Conservation (phyloP, 1,284 basidiomycete genomes). For the Cutaneotrichosporon daszewskae region DNA sequence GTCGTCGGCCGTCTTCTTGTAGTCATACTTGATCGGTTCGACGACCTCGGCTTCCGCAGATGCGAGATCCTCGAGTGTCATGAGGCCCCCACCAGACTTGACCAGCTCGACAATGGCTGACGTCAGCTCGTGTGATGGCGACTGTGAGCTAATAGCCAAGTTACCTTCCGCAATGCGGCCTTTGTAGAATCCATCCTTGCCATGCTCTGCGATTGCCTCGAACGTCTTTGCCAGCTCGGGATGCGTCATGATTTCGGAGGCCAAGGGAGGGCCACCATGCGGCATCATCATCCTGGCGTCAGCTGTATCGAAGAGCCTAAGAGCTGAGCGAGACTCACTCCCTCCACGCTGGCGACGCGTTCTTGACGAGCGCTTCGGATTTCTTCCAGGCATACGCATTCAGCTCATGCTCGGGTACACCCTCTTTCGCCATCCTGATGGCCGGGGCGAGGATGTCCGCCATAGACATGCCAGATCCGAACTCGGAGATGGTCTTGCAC, state of each 20-base stretch:
- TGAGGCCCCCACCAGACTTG: conserved; percentile 69
- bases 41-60: conserved; percentile 69
- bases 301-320: too few relatives aligned
- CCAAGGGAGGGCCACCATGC: conserved; percentile 47
- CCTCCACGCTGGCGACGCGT: conserved; percentile 69
- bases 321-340: conserved; percentile 44
- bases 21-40: conserved; percentile 81
- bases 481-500: conserved; percentile 76
- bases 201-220: conserved; percentile 65
- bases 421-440: conserved; percentile 77
- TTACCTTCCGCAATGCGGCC: conserved; percentile 61
- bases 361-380: conserved; percentile 68
- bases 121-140: too few relatives aligned
- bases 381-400: conserved; percentile 63
- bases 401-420: conserved; percentile 61
- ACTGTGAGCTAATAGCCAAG: too few relatives aligned
- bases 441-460: conserved; percentile 82
- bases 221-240: conserved; percentile 79
- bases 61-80: conserved; percentile 82
- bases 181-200: conserved; percentile 87
- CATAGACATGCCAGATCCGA: conserved; percentile 76
- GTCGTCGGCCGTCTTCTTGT: conserved; percentile 48
- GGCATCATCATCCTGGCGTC: conserved; percentile 43
- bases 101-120: conserved; percentile 72
- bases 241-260: conserved; percentile 69